Conservation (phyloP, 2,329 filamentous ascomycete genomes). For the Alternaria sp. region DNA sequence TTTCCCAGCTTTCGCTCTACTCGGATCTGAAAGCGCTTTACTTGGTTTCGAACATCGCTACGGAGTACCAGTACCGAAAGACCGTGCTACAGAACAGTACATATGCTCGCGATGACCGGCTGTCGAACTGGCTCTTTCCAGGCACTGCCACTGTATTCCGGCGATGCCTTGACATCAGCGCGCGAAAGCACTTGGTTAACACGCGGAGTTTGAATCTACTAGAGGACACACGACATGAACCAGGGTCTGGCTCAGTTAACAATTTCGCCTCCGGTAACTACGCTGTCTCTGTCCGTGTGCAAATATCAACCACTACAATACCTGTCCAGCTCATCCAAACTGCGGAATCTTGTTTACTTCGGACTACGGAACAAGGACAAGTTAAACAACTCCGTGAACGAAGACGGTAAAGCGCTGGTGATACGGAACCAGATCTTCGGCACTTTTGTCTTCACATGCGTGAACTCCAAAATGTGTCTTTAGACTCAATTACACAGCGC, state of each 20-base stretch:
- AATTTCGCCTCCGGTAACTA: slow-evolving; percentile 2
- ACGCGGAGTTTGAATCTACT: slow-evolving; percentile 6
- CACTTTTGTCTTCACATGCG: not conserved
- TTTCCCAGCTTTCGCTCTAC: slow-evolving; percentile 2
- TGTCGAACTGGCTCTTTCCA: not conserved
- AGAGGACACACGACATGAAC: not conserved
- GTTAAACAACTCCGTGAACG: not conserved
- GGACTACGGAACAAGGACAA: not conserved
- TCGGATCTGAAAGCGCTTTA: slow-evolving; percentile 10
- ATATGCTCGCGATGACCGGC: not conserved
- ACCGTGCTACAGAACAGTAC: slow-evolving; percentile 5
- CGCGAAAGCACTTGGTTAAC: slow-evolving; percentile 1
- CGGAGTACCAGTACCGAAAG: slow-evolving; percentile 2
- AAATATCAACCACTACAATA: not conserved
- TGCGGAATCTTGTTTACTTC: not conserved
- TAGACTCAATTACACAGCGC: not conserved
- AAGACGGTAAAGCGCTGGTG: not conserved
- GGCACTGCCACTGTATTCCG: not conserved
- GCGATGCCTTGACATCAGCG: slow-evolving; percentile 6
- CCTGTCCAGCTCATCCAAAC: not conserved
- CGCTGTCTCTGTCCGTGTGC: not conserved
- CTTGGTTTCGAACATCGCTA: slow-evolving; percentile 7
- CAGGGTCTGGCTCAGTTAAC: not conserved
- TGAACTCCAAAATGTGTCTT: not conserved
- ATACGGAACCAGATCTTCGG: not conserved